Evolutionary conservation across 495 filamentous ascomycete genomes (phyloP).

Genomic region (Neurospora cerealis): DNA sequence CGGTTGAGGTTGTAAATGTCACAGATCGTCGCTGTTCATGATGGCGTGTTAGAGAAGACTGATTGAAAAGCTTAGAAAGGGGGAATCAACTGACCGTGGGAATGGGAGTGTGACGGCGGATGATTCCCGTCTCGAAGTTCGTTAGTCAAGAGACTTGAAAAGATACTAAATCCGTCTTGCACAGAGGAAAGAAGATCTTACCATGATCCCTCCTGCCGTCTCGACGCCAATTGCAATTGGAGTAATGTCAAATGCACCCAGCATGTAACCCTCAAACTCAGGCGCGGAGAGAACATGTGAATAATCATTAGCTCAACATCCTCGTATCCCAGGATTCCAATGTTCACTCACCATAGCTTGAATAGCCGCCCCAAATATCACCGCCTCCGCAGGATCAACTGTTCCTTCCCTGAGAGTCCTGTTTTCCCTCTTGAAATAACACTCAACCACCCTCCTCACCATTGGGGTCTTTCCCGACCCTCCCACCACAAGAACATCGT

Average conservation of each 20-base stretch:
- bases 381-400: slow-evolving; percentile 94
- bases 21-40: slow-evolving; percentile 58
- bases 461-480: slow-evolving; percentile 91
- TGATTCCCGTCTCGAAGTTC: slow-evolving; percentile 57
- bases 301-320: not conserved
- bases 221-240: slow-evolving; percentile 92
- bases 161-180: not conserved
- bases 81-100: slow-evolving; percentile 44
- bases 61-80: too few relatives aligned
- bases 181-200: not conserved
- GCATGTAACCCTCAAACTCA: slow-evolving; percentile 44
- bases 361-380: slow-evolving; percentile 86
- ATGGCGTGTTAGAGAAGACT: not conserved
- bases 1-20: slow-evolving; percentile 83
- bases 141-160: not conserved
- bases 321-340: not conserved
- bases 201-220: slow-evolving; percentile 87
- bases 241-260: slow-evolving; percentile 91
- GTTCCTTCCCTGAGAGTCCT: slow-evolving; percentile 41
- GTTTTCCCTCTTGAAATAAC: slow-evolving; percentile 88
- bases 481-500: slow-evolving; percentile 81
- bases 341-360: slow-evolving; percentile 58
- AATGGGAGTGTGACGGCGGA: slow-evolving; percentile 80
- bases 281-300: slow-evolving; percentile 57
- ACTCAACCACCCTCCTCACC: slow-evolving; percentile 79